phyloP scores from a whole-genome alignment of 176 grass and related monocot genomes.

The Urochloa ruziziensis region DNA sequence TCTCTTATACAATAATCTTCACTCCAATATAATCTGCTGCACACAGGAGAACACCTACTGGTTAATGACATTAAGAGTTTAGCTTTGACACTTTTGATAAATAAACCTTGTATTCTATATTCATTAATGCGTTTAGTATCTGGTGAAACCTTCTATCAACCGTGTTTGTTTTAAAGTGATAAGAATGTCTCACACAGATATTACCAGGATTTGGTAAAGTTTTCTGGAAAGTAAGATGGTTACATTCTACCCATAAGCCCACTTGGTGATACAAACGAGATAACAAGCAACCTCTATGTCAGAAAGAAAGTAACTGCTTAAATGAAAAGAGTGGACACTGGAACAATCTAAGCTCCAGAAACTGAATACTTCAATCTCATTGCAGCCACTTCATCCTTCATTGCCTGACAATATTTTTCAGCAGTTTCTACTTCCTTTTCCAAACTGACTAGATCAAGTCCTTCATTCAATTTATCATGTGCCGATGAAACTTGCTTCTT shows the following conservation, averaged over 20 bases:
- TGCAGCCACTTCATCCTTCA: conserved; percentile 49
- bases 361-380: conserved; percentile 27
- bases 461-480: conserved; percentile 18
- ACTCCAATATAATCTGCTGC: neutral
- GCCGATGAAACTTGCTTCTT: conserved; percentile 30
- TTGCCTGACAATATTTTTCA: conserved; percentile 43
- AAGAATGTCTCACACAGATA: neutral
- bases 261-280: neutral
- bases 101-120: neutral
- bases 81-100: neutral
- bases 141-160: neutral
- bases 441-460: conserved; percentile 37
- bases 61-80: too few species aligned
- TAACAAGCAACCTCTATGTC: conserved; percentile 9
- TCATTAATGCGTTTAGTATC: neutral
- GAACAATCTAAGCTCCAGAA: neutral
- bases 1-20: too few species aligned
- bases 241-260: neutral
- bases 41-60: neutral
- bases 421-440: conserved; percentile 60
- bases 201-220: neutral
- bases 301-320: conserved; percentile 19
- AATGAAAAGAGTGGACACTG: neutral
- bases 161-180: neutral
- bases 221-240: neutral